phyloP scores from a whole-genome alignment of 2,329 filamentous ascomycete species.

The Nemania sp. region DNA sequence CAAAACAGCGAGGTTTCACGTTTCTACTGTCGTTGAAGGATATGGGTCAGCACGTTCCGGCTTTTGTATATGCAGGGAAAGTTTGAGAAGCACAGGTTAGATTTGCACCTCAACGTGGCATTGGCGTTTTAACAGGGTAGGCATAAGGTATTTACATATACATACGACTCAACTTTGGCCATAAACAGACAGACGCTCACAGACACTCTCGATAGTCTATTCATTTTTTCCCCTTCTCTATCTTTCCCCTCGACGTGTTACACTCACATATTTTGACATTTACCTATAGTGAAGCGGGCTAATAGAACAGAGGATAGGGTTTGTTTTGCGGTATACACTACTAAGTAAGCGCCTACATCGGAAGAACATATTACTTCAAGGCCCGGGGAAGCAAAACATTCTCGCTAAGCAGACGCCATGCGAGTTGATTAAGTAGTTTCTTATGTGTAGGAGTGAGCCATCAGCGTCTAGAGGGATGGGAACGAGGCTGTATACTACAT shows the following conservation, averaged over 20 bases:
- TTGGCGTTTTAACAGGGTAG: conserved; percentile 24
- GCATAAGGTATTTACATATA: conserved; percentile 4
- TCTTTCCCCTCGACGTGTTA: neutral
- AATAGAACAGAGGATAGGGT: neutral
- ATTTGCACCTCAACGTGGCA: conserved; percentile 30
- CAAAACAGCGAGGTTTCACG: too few relatives aligned
- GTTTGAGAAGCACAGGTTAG: conserved; percentile 5
- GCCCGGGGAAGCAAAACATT: too few relatives aligned
- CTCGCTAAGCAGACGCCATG: too few relatives aligned
- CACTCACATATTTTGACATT: neutral
- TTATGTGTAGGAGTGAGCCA: too few relatives aligned
- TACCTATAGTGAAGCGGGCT: neutral
- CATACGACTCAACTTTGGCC: conserved; percentile 11
- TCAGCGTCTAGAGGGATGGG: too few relatives aligned
- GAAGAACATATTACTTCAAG: too few relatives aligned
- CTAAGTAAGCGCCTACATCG: too few relatives aligned
- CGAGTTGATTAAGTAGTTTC: too few relatives aligned
- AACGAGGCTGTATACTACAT: too few relatives aligned
- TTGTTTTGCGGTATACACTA: too few relatives aligned
- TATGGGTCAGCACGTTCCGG: neutral
- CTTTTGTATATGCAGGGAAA: neutral
- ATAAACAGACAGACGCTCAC: neutral
- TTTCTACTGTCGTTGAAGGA: neutral
- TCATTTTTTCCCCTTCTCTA: neutral
- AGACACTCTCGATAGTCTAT: neutral